Conservation (phyloP, 1,284 basidiomycete species). For the Clitocybe nebularis region DNA sequence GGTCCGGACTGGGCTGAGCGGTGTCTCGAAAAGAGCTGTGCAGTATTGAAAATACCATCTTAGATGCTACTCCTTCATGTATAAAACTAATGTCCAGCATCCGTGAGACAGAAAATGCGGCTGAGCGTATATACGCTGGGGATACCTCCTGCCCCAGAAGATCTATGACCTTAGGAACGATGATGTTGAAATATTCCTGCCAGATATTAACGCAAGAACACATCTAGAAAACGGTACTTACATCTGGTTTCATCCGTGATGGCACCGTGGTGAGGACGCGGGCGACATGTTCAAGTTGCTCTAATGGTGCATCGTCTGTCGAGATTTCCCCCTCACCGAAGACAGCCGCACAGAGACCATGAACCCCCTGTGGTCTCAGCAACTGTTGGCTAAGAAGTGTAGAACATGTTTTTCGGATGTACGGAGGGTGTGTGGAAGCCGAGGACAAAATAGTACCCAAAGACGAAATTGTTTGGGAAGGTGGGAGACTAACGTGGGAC, state of each 20-base stretch:
- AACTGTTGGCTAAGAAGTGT: constrained; percentile 64
- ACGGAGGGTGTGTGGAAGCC: constrained; percentile 35
- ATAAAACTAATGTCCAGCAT: constrained; percentile 39
- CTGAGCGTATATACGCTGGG: constrained; percentile 52
- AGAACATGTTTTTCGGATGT: constrained; percentile 55
- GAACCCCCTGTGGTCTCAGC: constrained; percentile 61
- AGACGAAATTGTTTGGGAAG: constrained; percentile 60
- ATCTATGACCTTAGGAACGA: constrained; percentile 52
- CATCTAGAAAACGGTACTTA: constrained; percentile 26
- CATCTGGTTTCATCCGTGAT: constrained; percentile 46
- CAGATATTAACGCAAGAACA: neutral
- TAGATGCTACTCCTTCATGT: constrained; percentile 27
- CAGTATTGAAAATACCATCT: constrained; percentile 38
- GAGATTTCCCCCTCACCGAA: constrained; percentile 57
- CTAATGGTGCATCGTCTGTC: constrained; percentile 49
- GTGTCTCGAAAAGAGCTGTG: constrained; percentile 37
- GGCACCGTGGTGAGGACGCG: constrained; percentile 56
- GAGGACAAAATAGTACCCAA: constrained; percentile 55
- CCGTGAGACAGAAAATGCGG: constrained; percentile 65
- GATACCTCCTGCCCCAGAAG: constrained; percentile 41
- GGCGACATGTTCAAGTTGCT: constrained; percentile 66
- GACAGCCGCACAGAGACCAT: constrained; percentile 60
- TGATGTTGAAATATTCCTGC: constrained; percentile 58
- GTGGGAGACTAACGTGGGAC: constrained; percentile 44
- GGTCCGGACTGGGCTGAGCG: constrained; percentile 17